These are phyloP conservation scores for Murraya koenigii DNA, from an alignment of 345 rosid species.

Conservation along the genomic window DNA sequence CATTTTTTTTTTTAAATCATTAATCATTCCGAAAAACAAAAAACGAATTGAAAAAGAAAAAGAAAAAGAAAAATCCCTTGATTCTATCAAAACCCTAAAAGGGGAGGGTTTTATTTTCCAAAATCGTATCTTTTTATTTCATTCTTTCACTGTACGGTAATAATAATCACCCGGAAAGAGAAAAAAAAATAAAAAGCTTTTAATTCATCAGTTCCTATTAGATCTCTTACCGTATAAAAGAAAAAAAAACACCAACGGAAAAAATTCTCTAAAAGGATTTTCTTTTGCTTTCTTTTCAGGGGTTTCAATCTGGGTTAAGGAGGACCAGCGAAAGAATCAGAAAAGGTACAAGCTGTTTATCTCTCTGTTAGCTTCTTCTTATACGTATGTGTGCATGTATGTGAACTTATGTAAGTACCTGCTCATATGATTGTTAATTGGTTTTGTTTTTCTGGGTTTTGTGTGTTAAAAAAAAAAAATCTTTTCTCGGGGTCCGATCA, in stretches of 20 bases:
- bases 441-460: neutral
- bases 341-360: slow-evolving; percentile 22
- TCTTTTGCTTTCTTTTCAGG: slow-evolving; percentile 17
- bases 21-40: slow-evolving; percentile 9
- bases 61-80: neutral
- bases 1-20: too few relatives aligned
- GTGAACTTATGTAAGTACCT: too few relatives aligned
- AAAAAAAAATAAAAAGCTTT: neutral
- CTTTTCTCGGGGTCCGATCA: neutral
- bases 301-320: slow-evolving; percentile 14
- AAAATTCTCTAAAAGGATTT: slow-evolving; percentile 17
- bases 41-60: neutral
- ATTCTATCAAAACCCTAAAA: slow-evolving; percentile 24
- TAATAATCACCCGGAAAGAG: neutral
- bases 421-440: neutral
- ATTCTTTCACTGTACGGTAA: neutral
- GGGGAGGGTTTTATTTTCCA: neutral
- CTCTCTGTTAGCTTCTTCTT: neutral
- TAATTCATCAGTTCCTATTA: slow-evolving; percentile 11
- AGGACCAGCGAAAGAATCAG: neutral
- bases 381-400: neutral
- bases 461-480: neutral
- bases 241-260: neutral
- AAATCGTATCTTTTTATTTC: slow-evolving; percentile 15
- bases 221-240: slow-evolving; percentile 15